Evolutionary conservation across 352 stramenopile species (phyloP).

Genomic region (Phytophthora multivora): DNA sequence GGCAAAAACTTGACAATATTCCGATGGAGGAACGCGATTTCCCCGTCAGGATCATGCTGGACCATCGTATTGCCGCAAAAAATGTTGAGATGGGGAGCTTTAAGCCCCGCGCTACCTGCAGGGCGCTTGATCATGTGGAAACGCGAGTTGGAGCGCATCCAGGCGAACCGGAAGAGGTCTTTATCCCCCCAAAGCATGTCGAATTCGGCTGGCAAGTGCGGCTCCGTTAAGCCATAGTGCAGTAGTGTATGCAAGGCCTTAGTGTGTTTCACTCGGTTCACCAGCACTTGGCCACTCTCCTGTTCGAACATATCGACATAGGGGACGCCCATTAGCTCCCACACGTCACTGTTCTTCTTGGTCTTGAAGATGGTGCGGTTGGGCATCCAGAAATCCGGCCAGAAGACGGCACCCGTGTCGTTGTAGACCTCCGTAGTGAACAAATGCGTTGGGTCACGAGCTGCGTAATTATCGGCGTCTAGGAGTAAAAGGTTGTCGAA

Average conservation of each 20-base stretch:
- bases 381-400: constrained; percentile 79
- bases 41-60: constrained; percentile 54
- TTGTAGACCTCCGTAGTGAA: constrained; percentile 56
- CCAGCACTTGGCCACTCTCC: constrained; percentile 75
- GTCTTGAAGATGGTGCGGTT: constrained; percentile 79
- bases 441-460: constrained; percentile 65
- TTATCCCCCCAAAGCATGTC: constrained; percentile 80
- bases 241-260: constrained; percentile 59
- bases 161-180: constrained; percentile 81
- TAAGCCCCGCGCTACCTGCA: constrained; percentile 48
- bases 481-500: constrained; percentile 77
- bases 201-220: constrained; percentile 48
- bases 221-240: constrained; percentile 54
- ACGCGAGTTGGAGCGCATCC: constrained; percentile 70
- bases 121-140: constrained; percentile 70
- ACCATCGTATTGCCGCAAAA: constrained; percentile 80
- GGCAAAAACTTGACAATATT: constrained; percentile 65
- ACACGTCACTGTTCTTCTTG: constrained; percentile 60
- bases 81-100: constrained; percentile 41
- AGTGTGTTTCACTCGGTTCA: constrained; percentile 53
- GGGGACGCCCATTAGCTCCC: constrained; percentile 66
- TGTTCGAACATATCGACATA: constrained; percentile 80
- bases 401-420: constrained; percentile 70
- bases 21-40: constrained; percentile 67
- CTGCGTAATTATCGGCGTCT: constrained; percentile 76